Evolutionary conservation across 2,329 filamentous ascomycete species (phyloP).

Genomic region (Lecanosticta acicola): DNA sequence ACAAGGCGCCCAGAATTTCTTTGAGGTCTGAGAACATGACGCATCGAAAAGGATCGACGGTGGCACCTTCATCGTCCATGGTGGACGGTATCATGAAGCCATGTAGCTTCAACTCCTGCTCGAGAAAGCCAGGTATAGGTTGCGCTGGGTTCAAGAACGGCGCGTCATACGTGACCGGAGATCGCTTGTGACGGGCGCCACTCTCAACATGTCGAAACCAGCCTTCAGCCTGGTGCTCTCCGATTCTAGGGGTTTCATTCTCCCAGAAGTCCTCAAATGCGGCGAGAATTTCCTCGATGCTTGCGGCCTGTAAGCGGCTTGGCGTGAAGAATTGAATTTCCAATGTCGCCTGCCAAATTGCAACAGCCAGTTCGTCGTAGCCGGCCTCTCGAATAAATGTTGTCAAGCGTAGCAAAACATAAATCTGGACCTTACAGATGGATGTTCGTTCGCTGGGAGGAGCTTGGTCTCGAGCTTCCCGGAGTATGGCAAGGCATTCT

Average conservation of each 20-base stretch:
- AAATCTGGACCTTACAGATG: slow-evolving; percentile 49
- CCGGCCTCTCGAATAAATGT: slow-evolving; percentile 70
- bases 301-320: not conserved
- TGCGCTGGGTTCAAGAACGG: not conserved
- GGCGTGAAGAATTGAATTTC: slow-evolving; percentile 65
- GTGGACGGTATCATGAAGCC: slow-evolving; percentile 46
- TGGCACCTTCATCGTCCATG: slow-evolving; percentile 64
- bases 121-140: slow-evolving; percentile 36
- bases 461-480: slow-evolving; percentile 1
- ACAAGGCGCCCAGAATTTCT: slow-evolving; percentile 50
- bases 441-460: slow-evolving; percentile 4
- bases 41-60: slow-evolving; percentile 67
- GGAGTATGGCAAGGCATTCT: slow-evolving; percentile 45
- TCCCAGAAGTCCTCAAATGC: slow-evolving; percentile 78
- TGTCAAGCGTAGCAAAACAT: slow-evolving; percentile 70
- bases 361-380: slow-evolving; percentile 69
- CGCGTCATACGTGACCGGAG: slow-evolving; percentile 2
- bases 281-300: slow-evolving; percentile 16
- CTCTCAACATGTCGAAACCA: slow-evolving; percentile 53
- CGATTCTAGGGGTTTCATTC: slow-evolving; percentile 70
- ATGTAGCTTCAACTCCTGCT: slow-evolving; percentile 48
- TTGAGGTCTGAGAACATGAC: slow-evolving; percentile 74
- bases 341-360: slow-evolving; percentile 75
- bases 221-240: slow-evolving; percentile 64
- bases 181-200: slow-evolving; percentile 11